Evolutionary conservation across 23 red algal species (phyloP).

Genomic region (Gracilariopsis chorda): DNA sequence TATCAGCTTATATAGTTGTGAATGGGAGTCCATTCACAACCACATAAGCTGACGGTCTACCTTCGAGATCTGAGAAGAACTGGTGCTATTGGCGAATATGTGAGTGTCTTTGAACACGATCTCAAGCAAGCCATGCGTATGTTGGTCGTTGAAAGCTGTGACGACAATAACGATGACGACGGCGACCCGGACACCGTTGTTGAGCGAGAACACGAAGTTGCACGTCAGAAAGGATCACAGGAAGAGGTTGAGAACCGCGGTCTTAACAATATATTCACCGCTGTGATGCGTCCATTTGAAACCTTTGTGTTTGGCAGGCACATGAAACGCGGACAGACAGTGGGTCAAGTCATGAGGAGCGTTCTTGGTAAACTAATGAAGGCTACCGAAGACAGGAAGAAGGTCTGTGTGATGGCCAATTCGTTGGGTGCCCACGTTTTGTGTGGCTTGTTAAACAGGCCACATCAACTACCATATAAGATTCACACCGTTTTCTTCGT

Average conservation of each 20-base stretch:
- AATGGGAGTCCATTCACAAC: conserved; percentile 88
- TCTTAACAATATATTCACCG: background rate
- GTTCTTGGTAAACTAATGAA: conserved; percentile 51
- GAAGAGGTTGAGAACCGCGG: background rate
- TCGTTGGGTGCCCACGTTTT: conserved; percentile 58
- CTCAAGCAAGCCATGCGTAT: conserved; percentile 1
- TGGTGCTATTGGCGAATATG: conserved; percentile 84
- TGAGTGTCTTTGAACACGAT: conserved; percentile 77
- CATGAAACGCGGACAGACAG: conserved; percentile 37
- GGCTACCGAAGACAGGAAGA: conserved; percentile 9
- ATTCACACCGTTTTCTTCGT: conserved; percentile 66
- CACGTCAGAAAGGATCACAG: background rate
- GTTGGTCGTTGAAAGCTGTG: background rate
- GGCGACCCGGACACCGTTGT: conserved; percentile 15
- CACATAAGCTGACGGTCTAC: conserved; percentile 42
- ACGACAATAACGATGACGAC: conserved; percentile 51
- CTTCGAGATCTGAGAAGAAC: conserved; percentile 66
- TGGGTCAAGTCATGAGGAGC: conserved; percentile 20
- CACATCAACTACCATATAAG: conserved; percentile 33
- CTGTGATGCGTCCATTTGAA: conserved; percentile 27
- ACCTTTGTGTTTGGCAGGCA: conserved; percentile 39
- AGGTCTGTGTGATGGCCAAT: conserved; percentile 59
- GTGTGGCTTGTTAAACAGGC: conserved; percentile 11
- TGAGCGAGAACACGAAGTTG: background rate
- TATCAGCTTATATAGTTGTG: too few species aligned